A percentile compares a stretch with the other conserved stretches of the same genome.
Evolutionary conservation across 139 green algal genomes (phyloP).

Genomic region (Haematococcus lacustris): DNA sequence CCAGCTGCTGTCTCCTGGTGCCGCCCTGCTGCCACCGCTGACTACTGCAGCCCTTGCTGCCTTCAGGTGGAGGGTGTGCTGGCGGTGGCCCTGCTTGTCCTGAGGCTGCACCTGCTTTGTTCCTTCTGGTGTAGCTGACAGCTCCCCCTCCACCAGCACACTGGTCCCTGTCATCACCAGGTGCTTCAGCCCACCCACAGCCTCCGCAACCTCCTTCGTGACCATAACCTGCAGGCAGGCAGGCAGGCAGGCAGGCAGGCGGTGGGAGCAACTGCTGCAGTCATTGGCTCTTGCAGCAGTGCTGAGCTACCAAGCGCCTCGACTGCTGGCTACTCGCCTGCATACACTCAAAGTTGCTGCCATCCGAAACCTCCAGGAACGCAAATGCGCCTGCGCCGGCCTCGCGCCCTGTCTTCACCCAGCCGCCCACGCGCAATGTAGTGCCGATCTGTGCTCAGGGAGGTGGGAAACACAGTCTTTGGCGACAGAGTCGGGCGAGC

Average conservation of each 20-base stretch:
- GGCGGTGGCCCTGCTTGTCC: no score
- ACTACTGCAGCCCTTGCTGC: no score
- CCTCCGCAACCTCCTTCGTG: slow-evolving; percentile 66
- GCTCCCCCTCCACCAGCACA: slow-evolving; percentile 77
- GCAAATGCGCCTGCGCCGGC: slow-evolving; percentile 84
- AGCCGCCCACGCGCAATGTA: slow-evolving; percentile 85
- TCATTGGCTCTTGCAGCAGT: background rate
- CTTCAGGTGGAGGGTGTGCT: no score
- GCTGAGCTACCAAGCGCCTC: background rate
- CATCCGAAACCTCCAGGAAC: slow-evolving; percentile 98
- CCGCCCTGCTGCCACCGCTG: no score
- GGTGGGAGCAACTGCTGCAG: no score
- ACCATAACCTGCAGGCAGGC: slow-evolving; percentile 62
- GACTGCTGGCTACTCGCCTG: slow-evolving; percentile 48
- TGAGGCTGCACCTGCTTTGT: slow-evolving; percentile 82
- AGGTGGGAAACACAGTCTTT: background rate
- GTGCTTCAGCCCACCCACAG: slow-evolving; percentile 54
- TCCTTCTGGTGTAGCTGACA: slow-evolving; percentile 78
- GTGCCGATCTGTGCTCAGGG: slow-evolving; percentile 46
- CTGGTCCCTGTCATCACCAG: slow-evolving; percentile 74
- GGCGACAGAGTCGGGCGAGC: background rate
- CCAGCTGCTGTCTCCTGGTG: no score
- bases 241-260: background rate
- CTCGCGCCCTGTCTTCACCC: slow-evolving; percentile 95
- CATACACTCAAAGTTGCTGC: slow-evolving; percentile 79